Evolutionary conservation across 2,329 filamentous ascomycete species (phyloP).

Genomic region (Periconia macrospinosa): DNA sequence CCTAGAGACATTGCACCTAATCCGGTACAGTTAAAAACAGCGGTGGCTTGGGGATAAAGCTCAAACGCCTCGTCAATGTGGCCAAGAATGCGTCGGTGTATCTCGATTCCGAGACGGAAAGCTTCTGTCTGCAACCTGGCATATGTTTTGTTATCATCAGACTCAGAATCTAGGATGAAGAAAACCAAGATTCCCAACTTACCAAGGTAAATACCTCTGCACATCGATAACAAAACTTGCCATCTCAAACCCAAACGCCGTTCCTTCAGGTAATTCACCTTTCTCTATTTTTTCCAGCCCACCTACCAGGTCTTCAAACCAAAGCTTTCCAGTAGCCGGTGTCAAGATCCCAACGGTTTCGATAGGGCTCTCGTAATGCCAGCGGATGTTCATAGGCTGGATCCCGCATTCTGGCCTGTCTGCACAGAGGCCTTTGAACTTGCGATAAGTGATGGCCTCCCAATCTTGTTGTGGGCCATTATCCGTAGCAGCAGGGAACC

Average conservation of each 20-base stretch:
- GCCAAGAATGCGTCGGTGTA: not conserved
- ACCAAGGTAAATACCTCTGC: not conserved
- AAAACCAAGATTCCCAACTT: not conserved
- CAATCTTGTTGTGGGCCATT: not conserved
- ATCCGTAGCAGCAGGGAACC: not conserved
- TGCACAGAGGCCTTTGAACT: not conserved
- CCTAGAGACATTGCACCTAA: conserved; percentile 74
- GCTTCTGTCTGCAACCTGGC: not conserved
- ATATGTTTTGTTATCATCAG: no score
- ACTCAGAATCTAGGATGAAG: not conserved
- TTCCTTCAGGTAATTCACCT: not conserved
- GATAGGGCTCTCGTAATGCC: not conserved
- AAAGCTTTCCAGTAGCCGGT: not conserved
- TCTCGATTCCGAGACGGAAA: not conserved
- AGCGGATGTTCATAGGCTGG: not conserved
- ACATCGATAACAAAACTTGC: not conserved
- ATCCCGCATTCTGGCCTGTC: not conserved
- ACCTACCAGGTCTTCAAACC: not conserved
- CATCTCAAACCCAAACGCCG: not conserved
- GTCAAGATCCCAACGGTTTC: not conserved
- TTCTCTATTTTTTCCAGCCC: not conserved
- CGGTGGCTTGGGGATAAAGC: conserved; percentile 50
- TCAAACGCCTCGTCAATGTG: not conserved
- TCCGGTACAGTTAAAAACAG: conserved; percentile 86
- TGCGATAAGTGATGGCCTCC: not conserved